Percentiles rank a stretch among this genome's conserved stretches.
Conservation (phyloP, 352 stramenopile genomes). For the Phytophthora pseudosyringae region DNA sequence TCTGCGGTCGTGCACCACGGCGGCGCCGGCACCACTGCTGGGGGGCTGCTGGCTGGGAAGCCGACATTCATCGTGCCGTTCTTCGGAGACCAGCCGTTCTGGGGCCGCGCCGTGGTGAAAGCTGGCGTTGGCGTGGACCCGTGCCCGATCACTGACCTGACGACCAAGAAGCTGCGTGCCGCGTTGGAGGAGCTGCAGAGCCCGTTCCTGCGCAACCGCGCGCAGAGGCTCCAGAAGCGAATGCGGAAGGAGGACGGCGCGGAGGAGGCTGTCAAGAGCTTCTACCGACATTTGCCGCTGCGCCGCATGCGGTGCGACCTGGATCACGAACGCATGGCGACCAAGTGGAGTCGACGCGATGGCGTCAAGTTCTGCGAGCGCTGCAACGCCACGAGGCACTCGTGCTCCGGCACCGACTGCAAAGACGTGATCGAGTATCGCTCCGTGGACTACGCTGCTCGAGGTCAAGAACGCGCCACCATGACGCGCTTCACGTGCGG, state of each 20-base stretch:
- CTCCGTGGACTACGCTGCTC: conserved; percentile 40
- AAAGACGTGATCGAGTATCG: conserved; percentile 41
- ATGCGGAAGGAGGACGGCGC: conserved; percentile 88
- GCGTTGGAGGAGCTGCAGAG: conserved; percentile 73
- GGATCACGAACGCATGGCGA: conserved; percentile 30
- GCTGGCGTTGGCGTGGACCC: conserved; percentile 85
- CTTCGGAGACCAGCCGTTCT: conserved; percentile 95
- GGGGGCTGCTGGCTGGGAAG: conserved; percentile 86
- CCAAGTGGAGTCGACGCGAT: conserved; percentile 41
- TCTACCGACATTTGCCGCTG: conserved; percentile 84
- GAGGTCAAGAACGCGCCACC: conserved; percentile 29
- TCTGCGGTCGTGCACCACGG: conserved; percentile 83
- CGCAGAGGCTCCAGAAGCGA: conserved; percentile 45
- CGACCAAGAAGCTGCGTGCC: conserved; percentile 65
- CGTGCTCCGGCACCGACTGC: conserved; percentile 25
- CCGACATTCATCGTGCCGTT: conserved; percentile 95
- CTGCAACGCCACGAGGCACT: conserved; percentile 28
- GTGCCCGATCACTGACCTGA: conserved; percentile 84
- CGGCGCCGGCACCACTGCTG: conserved; percentile 89
- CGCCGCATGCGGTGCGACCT: conserved; percentile 80
- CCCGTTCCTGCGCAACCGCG: conserved; percentile 53
- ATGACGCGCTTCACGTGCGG: conserved; percentile 27
- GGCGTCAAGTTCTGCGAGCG: conserved; percentile 44
- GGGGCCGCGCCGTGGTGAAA: conserved; percentile 85
- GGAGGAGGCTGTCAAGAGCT: conserved; percentile 75